A percentile compares a stretch with the other conserved stretches of the same genome.
phyloP scores from a whole-genome alignment of 176 grass and related monocot species.

The Aegilops sharonensis region DNA sequence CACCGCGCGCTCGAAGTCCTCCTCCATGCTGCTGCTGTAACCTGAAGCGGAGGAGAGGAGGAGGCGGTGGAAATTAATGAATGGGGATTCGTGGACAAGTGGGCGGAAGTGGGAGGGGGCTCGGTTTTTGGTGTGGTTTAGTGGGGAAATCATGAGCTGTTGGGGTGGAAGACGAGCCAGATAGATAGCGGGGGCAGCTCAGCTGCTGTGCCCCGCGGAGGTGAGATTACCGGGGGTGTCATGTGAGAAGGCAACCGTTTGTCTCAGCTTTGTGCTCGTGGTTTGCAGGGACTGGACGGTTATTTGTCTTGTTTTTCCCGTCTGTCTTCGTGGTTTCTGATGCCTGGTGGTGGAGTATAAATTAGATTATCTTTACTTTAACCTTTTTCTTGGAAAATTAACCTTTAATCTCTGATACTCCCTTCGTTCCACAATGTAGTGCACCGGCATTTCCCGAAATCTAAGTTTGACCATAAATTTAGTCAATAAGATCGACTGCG shows the following conservation, averaged over 20 bases:
- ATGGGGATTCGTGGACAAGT: not conserved
- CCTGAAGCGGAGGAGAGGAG: not conserved
- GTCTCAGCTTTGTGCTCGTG: not conserved
- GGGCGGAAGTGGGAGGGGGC: not conserved
- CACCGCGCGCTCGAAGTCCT: constrained; percentile 73
- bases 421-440: too few relatives aligned
- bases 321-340: too few relatives aligned
- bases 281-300: not conserved
- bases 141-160: constrained; percentile 9
- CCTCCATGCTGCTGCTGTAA: constrained; percentile 33
- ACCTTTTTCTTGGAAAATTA: too few relatives aligned
- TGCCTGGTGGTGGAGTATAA: too few relatives aligned
- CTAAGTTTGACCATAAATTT: too few relatives aligned
- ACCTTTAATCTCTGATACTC: too few relatives aligned
- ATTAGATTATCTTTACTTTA: too few relatives aligned
- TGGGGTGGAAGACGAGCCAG: not conserved
- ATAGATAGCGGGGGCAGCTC: not conserved
- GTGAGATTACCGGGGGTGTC: not conserved
- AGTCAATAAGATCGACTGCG: too few relatives aligned
- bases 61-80: not conserved
- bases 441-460: too few relatives aligned
- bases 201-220: not conserved
- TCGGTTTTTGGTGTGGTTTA: constrained; percentile 35
- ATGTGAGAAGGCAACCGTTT: not conserved
- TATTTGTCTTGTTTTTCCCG: not conserved